Conservation (phyloP, 208 protist species). For the Endotrypanum monterogeii region DNA sequence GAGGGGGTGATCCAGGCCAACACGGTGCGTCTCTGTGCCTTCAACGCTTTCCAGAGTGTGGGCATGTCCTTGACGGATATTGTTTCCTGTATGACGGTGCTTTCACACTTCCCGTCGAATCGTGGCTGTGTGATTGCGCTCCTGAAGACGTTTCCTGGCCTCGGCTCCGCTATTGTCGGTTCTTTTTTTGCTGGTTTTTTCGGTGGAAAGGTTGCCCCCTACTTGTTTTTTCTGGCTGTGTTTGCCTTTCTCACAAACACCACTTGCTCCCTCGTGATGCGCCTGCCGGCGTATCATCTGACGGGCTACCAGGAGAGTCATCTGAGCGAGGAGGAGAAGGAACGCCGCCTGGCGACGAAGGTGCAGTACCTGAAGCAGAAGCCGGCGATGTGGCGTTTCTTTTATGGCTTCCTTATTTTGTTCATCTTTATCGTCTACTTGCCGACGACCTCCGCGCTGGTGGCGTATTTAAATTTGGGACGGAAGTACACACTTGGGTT, state of each 20-base stretch:
- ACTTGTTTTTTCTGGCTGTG: conserved; percentile 58
- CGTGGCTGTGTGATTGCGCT: conserved; percentile 51
- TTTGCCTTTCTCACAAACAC: conserved; percentile 27
- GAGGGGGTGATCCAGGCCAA: conserved; percentile 36
- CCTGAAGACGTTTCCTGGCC: conserved; percentile 64
- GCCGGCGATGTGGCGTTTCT: conserved; percentile 47
- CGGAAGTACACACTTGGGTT: conserved; percentile 30
- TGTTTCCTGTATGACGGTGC: conserved; percentile 41
- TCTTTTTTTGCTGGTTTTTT: conserved; percentile 42
- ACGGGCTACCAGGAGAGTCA: conserved; percentile 36
- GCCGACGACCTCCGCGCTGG: conserved; percentile 38
- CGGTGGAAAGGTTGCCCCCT: conserved; percentile 22
- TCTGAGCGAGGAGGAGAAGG: conserved; percentile 40
- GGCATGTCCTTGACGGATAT: conserved; percentile 44
- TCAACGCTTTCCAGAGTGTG: conserved; percentile 34
- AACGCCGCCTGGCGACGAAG: conserved; percentile 27
- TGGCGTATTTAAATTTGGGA: conserved; percentile 34
- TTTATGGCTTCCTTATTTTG: conserved; percentile 45
- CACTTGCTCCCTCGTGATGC: conserved; percentile 41
- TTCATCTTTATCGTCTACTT: conserved; percentile 55
- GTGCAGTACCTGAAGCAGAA: conserved; percentile 48
- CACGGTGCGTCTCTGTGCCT: conserved; percentile 29
- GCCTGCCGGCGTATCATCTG: conserved; percentile 58
- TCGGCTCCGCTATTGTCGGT: conserved; percentile 53
- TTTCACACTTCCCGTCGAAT: conserved; percentile 56